phyloP scores from a whole-genome alignment of 1,284 basidiomycete genomes.

The Tilletia caries region DNA sequence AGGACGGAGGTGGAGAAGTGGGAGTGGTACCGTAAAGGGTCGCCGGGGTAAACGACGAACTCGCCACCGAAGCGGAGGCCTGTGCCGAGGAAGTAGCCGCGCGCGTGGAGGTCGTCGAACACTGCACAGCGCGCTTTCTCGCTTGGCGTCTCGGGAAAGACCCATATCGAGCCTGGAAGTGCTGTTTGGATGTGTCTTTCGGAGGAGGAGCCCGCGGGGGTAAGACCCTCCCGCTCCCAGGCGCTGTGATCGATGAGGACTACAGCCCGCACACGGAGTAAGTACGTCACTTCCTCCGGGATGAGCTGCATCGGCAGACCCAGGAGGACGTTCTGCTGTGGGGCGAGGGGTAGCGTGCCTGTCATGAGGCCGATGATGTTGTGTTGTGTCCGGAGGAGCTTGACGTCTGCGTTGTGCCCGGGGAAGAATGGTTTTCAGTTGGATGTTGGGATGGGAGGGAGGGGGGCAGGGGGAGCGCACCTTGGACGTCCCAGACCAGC shows the following conservation, averaged over 20 bases:
- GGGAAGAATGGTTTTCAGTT: too few relatives aligned
- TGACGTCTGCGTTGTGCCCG: conserved; percentile 3
- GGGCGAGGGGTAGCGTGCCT: conserved; percentile 87
- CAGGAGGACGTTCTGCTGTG: conserved; percentile 94
- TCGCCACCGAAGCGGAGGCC: conserved; percentile 93
- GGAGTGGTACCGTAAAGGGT: conserved; percentile 92
- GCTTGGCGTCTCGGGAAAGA: conserved; percentile 65
- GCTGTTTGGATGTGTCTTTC: too few relatives aligned
- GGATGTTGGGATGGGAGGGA: background rate
- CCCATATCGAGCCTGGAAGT: background rate
- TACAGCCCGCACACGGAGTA: conserved; percentile 76
- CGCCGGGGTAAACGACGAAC: conserved; percentile 95
- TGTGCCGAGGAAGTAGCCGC: conserved; percentile 77
- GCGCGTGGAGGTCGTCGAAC: conserved; percentile 73
- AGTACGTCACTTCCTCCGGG: conserved; percentile 84
- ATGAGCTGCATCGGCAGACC: conserved; percentile 82
- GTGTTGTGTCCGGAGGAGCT: conserved; percentile 58
- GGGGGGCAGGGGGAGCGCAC: background rate
- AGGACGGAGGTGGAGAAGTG: conserved; percentile 83
- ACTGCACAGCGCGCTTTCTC: conserved; percentile 74
- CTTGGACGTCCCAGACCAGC: conserved; percentile 10
- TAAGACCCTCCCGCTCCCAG: conserved; percentile 54
- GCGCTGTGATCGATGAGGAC: conserved; percentile 70
- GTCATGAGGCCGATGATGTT: conserved; percentile 78
- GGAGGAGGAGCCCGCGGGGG: conserved; percentile 20